Percentiles rank a stretch among this genome's conserved stretches.
phyloP scores from a whole-genome alignment of 164 flowering plant species.

The Warburgia ugandensis region DNA sequence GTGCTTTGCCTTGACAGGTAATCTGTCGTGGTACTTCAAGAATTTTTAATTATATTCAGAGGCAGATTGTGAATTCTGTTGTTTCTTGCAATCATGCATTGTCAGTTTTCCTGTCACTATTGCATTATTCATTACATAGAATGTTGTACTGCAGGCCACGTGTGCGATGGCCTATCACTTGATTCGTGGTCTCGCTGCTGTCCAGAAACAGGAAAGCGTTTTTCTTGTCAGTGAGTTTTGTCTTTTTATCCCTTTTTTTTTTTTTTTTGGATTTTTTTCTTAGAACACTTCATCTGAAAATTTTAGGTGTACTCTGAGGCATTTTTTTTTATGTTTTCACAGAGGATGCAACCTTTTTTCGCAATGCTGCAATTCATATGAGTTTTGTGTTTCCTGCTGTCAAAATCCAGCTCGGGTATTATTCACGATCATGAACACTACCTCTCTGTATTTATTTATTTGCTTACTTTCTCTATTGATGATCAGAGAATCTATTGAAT shows the following conservation, averaged over 20 bases:
- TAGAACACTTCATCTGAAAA: background rate
- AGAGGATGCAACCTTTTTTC: constrained; percentile 86
- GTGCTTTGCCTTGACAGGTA: background rate
- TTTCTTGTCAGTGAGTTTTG: constrained; percentile 89
- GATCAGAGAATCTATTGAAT: no score
- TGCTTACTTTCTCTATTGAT: no score
- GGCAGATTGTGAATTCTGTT: background rate
- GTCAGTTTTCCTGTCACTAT: background rate
- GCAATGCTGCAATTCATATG: constrained; percentile 89
- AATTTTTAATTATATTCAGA: no score
- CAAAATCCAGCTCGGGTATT: constrained; percentile 58
- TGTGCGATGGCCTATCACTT: constrained; percentile 68
- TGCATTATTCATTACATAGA: background rate
- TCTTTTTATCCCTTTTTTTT: background rate
- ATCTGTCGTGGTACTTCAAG: background rate
- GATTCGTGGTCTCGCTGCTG: constrained; percentile 79
- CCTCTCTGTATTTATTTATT: background rate
- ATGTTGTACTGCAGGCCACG: constrained; percentile 48
- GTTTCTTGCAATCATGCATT: background rate
- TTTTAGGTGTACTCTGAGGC: constrained; percentile 1
- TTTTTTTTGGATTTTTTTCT: background rate
- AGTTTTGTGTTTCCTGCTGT: constrained; percentile 95
- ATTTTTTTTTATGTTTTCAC: constrained; percentile 15
- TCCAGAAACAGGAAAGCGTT: constrained; percentile 54
- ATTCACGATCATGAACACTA: background rate